Conservation (phyloP, 23 red algal species). For the Pyropia yezoensis region DNA sequence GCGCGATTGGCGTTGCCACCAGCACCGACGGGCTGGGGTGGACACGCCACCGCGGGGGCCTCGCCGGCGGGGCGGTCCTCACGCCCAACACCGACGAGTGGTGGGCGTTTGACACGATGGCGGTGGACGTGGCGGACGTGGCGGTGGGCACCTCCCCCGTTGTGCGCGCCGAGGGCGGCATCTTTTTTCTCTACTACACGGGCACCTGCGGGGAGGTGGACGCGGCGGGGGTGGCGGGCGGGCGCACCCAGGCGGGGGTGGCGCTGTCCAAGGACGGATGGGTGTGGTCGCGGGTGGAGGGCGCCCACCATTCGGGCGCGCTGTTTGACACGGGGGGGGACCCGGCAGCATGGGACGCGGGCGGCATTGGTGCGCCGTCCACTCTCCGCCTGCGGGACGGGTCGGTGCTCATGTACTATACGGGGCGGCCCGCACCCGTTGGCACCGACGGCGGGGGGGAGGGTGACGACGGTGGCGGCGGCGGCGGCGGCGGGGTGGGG, state of each 20-base stretch:
- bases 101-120: slow-evolving; percentile 62
- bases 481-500: slow-evolving; percentile 6
- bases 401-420: slow-evolving; percentile 57
- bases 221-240: slow-evolving; percentile 12
- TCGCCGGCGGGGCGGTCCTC: slow-evolving; percentile 29
- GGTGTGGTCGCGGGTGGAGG: slow-evolving; percentile 62
- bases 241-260: slow-evolving; percentile 46
- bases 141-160: slow-evolving; percentile 6
- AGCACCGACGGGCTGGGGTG: slow-evolving; percentile 42
- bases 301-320: slow-evolving; percentile 37
- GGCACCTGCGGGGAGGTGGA: slow-evolving; percentile 39
- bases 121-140: slow-evolving; percentile 37
- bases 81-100: slow-evolving; percentile 48
- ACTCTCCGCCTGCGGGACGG: slow-evolving; percentile 5
- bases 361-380: slow-evolving; percentile 22
- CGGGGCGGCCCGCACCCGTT: slow-evolving; percentile 20
- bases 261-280: slow-evolving; percentile 76
- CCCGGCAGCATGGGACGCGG: slow-evolving; percentile 34
- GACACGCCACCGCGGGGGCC: slow-evolving; percentile 23
- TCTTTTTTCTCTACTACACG: slow-evolving; percentile 66
- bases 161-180: slow-evolving; percentile 44
- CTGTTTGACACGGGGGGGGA: slow-evolving; percentile 29
- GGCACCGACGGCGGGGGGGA: slow-evolving; percentile 23
- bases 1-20: slow-evolving; percentile 44
- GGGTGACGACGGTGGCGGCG: slow-evolving; percentile 34